Percentiles rank a stretch among this genome's conserved stretches.
phyloP scores from a whole-genome alignment of 768 basidiomycete genomes.

The Suillus weaverae region DNA sequence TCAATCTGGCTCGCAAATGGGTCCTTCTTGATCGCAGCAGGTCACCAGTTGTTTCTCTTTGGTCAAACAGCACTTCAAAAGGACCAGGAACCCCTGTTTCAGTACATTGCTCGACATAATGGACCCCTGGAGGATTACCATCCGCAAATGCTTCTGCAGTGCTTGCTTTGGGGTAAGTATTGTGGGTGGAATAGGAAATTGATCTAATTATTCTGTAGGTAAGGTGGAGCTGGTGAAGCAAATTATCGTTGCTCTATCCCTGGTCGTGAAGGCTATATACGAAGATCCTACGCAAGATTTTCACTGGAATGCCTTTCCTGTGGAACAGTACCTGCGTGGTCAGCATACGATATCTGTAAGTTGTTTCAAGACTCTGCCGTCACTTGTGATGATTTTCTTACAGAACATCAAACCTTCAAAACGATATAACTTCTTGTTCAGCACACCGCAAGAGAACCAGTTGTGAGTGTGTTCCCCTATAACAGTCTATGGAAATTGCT shows the following conservation, averaged over 20 bases:
- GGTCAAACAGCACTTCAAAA: constrained; percentile 43
- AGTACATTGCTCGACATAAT: constrained; percentile 78
- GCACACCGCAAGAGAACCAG: constrained; percentile 40
- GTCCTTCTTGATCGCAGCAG: constrained; percentile 76
- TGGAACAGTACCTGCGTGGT: constrained; percentile 43
- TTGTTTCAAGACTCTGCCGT: background rate
- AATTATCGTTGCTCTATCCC: constrained; percentile 69
- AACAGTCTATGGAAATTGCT: constrained; percentile 7
- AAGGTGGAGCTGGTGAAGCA: constrained; percentile 85
- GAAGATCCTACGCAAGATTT: constrained; percentile 13
- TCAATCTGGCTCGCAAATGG: constrained; percentile 91
- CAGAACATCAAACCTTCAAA: constrained; percentile 29
- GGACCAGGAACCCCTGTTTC: constrained; percentile 51
- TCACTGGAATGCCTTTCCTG: constrained; percentile 52
- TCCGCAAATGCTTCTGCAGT: constrained; percentile 90
- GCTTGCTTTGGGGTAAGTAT: constrained; percentile 83
- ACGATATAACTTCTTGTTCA: constrained; percentile 56
- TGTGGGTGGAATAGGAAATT: background rate
- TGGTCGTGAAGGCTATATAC: constrained; percentile 18
- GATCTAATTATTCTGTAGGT: constrained; percentile 43
- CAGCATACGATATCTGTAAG: constrained; percentile 22
- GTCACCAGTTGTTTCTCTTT: constrained; percentile 82
- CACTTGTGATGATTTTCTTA: background rate
- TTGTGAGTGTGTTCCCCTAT: constrained; percentile 39
- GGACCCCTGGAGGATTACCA: constrained; percentile 91